Base-by-base conservation (phyloP, 2,329 filamentous ascomycete genomes). In the Colletotrichum phormii region DNA sequence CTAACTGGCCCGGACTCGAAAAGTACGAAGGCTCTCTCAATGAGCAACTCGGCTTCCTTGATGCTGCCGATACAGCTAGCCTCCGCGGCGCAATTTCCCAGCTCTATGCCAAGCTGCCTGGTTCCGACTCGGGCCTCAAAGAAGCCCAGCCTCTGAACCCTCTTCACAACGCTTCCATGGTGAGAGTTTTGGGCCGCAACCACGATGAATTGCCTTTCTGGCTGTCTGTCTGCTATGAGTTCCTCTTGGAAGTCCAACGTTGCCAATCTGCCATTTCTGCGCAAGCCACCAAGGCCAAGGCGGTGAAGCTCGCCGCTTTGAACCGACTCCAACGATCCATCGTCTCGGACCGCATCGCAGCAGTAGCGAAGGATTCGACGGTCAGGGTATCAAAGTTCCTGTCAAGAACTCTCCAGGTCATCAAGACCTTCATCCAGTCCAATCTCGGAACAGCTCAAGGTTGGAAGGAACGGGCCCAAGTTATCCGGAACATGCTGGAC, bases 301-400 rank as follows among this genome's bases (percentile, higher is more conserved):
- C 84, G 15, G 82, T 85, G 15, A 88, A 87, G 63, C 81, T 91
- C 5, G 88, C 88, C 7, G 83, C 84, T 1, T 81, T 92, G 75
- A 92, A 87, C 73, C 86, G 91, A 8, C 82, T 93, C 8, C 89
- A 93, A 78, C 85, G 91, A 71, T 92, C 91, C 1, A 83, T 86
- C 49, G 83, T 91, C 5, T 86, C 86, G 26, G 84, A 85, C 60
- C 85, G 86, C 18, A 86, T 91, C 22, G 85, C 89, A 13, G 85
- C 86, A 8, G 87, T 91, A 5, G 85, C 87, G 0, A 91, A 89
- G 74, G 91, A 93, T 75, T 89, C 90, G 0, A 93, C 91, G 2
- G 86, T 87, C 5, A 84, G 85, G 66, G 83, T 90, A 7, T 85
- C 84, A 1, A 80, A 80, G 2, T 92, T 92, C 74, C 79, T 92